phyloP scores from a whole-genome alignment of 306 rosid genomes.

The Phaseolus lunatus region DNA sequence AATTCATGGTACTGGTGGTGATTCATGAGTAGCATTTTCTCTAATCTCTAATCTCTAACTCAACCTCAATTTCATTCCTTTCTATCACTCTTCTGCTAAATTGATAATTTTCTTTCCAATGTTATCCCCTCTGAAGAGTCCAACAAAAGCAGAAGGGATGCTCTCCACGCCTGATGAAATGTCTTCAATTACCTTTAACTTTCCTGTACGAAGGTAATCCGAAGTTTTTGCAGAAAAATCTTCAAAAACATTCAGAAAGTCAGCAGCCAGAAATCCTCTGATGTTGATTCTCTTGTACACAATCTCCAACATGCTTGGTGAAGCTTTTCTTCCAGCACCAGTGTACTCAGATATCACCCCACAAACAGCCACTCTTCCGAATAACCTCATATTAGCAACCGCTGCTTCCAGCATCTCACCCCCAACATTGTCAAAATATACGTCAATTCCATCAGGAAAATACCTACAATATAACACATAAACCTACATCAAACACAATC shows the following conservation, averaged over 20 bases:
- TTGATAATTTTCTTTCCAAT: slow-evolving; percentile 72
- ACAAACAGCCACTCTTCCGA: slow-evolving; percentile 74
- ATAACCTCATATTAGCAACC: slow-evolving; percentile 62
- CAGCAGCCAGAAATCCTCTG: slow-evolving; percentile 65
- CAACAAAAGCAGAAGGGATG: slow-evolving; percentile 72
- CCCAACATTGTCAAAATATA: slow-evolving; percentile 89
- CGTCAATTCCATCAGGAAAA: slow-evolving; percentile 80
- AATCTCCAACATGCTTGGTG: slow-evolving; percentile 61
- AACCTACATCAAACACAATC: neutral
- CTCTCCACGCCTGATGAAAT: slow-evolving; percentile 61
- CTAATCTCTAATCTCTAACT: neutral
- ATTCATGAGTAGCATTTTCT: neutral
- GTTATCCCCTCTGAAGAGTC: slow-evolving; percentile 68
- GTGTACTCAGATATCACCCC: slow-evolving; percentile 75
- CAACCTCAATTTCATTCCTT: neutral
- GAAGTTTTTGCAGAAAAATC: slow-evolving; percentile 56
- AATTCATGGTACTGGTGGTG: neutral
- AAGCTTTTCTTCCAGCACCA: slow-evolving; percentile 49
- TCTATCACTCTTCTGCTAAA: slow-evolving; percentile 46
- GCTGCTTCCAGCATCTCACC: slow-evolving; percentile 79
- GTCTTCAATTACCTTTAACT: slow-evolving; percentile 62
- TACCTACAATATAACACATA: slow-evolving; percentile 45
- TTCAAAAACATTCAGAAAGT: slow-evolving; percentile 47
- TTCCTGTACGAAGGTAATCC: slow-evolving; percentile 54
- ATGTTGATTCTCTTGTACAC: slow-evolving; percentile 71